Base-by-base conservation (phyloP, 2,329 filamentous ascomycete species). In the Phialophora verrucosa region DNA sequence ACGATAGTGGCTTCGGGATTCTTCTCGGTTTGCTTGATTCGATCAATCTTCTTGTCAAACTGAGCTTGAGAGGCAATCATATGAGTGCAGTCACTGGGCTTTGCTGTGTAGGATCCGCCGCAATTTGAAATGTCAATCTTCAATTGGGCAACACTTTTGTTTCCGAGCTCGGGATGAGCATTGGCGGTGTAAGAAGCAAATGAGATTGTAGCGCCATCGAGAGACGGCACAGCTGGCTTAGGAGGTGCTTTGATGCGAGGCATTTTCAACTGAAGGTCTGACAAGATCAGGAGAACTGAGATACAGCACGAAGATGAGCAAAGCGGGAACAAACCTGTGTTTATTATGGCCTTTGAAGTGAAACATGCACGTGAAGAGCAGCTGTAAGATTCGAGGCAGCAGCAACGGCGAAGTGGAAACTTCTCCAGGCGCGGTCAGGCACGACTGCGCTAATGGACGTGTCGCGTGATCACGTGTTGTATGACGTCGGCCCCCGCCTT, bases 31-130 rank as follows among this genome's bases (percentile, higher is more conserved):
- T 67, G 60, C 10, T 58, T 58, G 50, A 66, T 51, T 8, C 60
- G 60, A 31, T 38, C 51, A 12, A 62, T 32, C n/a, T 74, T 74
- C 32, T 76, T 78, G 11, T 78, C 73, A 1, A 76, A 73, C n/a
- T 80, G 78, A 38, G 75, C 78, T 47, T 74, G 65, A 0, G 75
- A 79, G 1, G 76, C 74, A 3, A 82, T 63, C 5, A 81, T 65
- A 69, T 81, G 79, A 0, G 79, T 81, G 61, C 76, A 76, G 2
- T 73, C 64, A 20, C 72, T 70, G 1, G 81, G 72, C 0, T 74
- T 73, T 1, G 74, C 20, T 17, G 62, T 75, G 42, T 78, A 78
- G 2, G 64, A 73, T 1, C 78, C 79, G 10, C 78, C 78, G 54
- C 75, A 73, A 1, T 64, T 56, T 55, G 78, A 74, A 38, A 81